Evolutionary conservation across 116 monocot species (phyloP).

Genomic region (Zostera marina): DNA sequence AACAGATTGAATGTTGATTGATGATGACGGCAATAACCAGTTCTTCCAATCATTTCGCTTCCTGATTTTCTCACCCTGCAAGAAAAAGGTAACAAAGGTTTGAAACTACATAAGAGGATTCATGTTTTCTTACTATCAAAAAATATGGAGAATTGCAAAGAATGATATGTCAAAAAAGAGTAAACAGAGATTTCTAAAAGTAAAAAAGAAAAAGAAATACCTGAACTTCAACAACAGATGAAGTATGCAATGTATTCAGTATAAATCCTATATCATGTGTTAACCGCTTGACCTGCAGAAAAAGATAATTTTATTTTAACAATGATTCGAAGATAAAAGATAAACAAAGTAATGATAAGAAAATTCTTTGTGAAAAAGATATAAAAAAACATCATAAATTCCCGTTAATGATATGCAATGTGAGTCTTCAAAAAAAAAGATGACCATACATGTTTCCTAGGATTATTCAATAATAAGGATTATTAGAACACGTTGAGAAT

Average conservation of each 20-base stretch:
- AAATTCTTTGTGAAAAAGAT: too few relatives aligned
- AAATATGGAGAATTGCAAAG: not conserved
- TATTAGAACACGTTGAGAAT: too few relatives aligned
- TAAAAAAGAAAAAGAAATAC: slow-evolving; percentile 14
- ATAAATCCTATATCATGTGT: slow-evolving; percentile 53
- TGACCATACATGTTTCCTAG: too few relatives aligned
- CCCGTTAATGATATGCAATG: too few relatives aligned
- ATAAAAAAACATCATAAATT: too few relatives aligned
- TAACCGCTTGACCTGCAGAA: slow-evolving; percentile 45
- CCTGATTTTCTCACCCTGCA: slow-evolving; percentile 14
- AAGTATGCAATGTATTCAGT: slow-evolving; percentile 41
- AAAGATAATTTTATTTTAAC: not conserved
- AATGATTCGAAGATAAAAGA: too few relatives aligned
- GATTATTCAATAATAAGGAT: too few relatives aligned
- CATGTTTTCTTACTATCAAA: not conserved
- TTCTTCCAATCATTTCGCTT: slow-evolving; percentile 19
- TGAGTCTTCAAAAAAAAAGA: too few relatives aligned
- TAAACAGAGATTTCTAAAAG: not conserved
- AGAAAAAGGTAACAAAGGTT: not conserved
- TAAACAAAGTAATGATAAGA: too few relatives aligned
- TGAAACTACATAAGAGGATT: not conserved
- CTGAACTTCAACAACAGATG: slow-evolving; percentile 59
- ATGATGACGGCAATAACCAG: slow-evolving; percentile 9
- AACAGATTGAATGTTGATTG: not conserved
- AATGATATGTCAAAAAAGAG: not conserved